Evolutionary conservation across 2,329 filamentous ascomycete species (phyloP), one percentile per base, ranked within the genome.

Genomic region (Botrytis cinerea): DNA sequence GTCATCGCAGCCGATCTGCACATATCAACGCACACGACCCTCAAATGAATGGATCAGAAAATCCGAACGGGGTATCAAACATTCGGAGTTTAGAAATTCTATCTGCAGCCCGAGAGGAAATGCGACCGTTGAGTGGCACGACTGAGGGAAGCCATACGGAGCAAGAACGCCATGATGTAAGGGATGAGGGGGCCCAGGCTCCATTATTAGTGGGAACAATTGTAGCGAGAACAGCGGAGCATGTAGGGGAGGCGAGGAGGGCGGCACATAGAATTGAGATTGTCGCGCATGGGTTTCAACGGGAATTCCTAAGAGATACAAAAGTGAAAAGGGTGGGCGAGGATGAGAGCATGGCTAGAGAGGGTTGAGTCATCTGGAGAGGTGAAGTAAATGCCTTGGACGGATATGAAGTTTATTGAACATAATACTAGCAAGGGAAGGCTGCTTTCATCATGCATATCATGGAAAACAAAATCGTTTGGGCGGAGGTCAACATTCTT

Each of bases 201-300:
- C 88, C 88, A 18, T 82, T 88, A 79, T 83, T 91, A 20, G 82
- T 90, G 43, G 84, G 85, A 32, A 81, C 89, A 16, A 86, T 90
- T 0, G 84, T 89, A 6, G 87, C 87, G 1, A 82, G 83, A 8
- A 82, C 82, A 4, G 81, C 84, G 0, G 84, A 86, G 57, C 84
- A 87, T 12, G 82, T 84, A 16, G 80, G 81, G 43, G 87, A 89
- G 73, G 88, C 87, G 2, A 83, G 86, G 16, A 84, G 85, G 63
- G 87, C 87, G 1, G 86, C 86, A 0, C 84, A 83, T 0, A 83
- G 84, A 73, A 79, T 91, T 18, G 88, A 90, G 81, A 84, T 83
- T 70, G 82, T 89, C 4, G 89, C 86, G 1, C 82, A 84, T 73
- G 84, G 86, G 64, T 86, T 90, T 66, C 89, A 90, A 79, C 81